A percentile compares a stretch with the other conserved stretches of the same genome.
Conservation (phyloP, 345 rosid genomes). For the Hibiscus mutabilis region DNA sequence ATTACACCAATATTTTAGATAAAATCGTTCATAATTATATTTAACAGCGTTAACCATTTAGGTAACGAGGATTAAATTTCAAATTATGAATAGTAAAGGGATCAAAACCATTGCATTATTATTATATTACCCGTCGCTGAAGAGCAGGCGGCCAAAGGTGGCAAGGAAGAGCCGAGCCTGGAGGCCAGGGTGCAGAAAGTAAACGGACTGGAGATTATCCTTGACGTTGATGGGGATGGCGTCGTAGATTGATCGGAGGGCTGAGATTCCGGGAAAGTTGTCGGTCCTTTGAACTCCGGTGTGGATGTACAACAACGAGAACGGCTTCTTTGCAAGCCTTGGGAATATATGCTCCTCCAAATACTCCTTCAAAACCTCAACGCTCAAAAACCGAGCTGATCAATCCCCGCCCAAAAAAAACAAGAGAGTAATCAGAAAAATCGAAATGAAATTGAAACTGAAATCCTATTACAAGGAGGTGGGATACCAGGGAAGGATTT, state of each 20-base stretch:
- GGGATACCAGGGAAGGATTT: constrained; percentile 53
- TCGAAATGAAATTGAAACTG: background rate
- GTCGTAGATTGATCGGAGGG: constrained; percentile 59
- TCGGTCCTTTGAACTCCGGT: constrained; percentile 67
- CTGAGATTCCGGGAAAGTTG: constrained; percentile 62
- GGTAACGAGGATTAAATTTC: too few relatives aligned
- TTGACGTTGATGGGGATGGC: constrained; percentile 51
- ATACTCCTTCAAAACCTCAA: constrained; percentile 42
- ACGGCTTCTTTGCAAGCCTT: constrained; percentile 42
- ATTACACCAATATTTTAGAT: too few relatives aligned
- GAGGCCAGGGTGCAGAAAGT: constrained; percentile 64
- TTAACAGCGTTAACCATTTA: too few relatives aligned
- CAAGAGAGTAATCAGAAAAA: background rate
- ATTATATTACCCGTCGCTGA: constrained; percentile 52
- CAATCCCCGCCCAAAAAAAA: background rate
- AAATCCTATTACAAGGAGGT: background rate
- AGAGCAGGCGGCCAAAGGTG: constrained; percentile 61
- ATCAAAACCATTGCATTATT: background rate
- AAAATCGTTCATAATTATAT: too few relatives aligned
- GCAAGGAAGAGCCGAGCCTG: constrained; percentile 74
- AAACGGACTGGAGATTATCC: constrained; percentile 56
- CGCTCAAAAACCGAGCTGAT: constrained; percentile 44
- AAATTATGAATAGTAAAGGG: too few relatives aligned
- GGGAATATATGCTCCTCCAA: constrained; percentile 50
- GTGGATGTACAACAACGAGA: constrained; percentile 56